Conservation (phyloP, 177 flowering plant species). For the Vitis hybrid region DNA sequence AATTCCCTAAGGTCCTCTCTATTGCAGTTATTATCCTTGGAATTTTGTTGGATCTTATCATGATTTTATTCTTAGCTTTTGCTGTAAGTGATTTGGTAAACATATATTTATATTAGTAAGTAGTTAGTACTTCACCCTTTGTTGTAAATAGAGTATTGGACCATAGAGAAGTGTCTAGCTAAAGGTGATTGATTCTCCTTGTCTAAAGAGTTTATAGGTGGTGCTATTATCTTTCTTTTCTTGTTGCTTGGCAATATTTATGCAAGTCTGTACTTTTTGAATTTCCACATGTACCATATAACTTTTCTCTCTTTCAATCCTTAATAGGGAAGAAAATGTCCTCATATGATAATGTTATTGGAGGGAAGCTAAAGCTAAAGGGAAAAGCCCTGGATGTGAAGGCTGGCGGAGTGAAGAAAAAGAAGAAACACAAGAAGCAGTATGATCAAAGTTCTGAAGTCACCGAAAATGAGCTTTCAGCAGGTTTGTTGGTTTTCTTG, state of each 20-base stretch:
- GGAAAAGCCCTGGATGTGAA: slow-evolving; percentile 84
- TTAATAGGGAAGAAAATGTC: slow-evolving; percentile 45
- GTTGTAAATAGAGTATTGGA: no score
- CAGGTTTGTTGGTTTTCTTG: slow-evolving; percentile 35
- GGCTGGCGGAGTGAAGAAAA: slow-evolving; percentile 72
- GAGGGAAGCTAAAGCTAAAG: slow-evolving; percentile 76
- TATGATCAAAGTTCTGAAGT: slow-evolving; percentile 33
- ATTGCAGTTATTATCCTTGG: no score
- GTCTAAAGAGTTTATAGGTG: no score
- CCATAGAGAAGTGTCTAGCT: no score
- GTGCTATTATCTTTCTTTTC: background rate
- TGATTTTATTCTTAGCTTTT: no score
- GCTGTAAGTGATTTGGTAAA: no score
- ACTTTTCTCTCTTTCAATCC: no score
- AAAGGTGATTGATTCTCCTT: no score
- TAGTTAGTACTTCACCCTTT: no score
- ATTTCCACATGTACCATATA: background rate
- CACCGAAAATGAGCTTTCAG: slow-evolving; percentile 29
- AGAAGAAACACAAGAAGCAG: slow-evolving; percentile 56
- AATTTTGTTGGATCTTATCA: no score
- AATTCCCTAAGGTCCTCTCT: no score
- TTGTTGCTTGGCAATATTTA: background rate
- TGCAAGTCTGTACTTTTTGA: background rate
- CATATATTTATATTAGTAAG: no score
- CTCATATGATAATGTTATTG: slow-evolving; percentile 66